These are phyloP conservation scores for Candida mesenterica DNA, from an alignment of 1,139 yeast species.

Conservation along the genomic window DNA sequence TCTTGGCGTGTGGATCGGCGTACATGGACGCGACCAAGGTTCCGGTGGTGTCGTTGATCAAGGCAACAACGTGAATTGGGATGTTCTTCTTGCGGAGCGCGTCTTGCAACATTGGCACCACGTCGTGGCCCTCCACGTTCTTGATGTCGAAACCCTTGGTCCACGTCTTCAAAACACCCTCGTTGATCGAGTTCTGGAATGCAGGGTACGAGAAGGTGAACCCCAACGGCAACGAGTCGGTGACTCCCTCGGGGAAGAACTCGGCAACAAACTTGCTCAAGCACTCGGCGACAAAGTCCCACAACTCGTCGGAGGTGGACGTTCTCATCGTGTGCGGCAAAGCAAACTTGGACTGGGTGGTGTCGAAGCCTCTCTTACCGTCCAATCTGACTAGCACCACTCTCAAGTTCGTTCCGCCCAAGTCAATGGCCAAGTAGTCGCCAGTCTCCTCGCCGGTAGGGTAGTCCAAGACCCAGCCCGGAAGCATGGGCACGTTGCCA, in stretches of 20 bases:
- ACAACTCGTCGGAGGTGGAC: slow-evolving; percentile 72
- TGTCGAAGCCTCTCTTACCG: slow-evolving; percentile 77
- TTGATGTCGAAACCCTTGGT: slow-evolving; percentile 96
- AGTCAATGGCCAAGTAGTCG: slow-evolving; percentile 85
- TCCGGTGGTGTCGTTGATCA: slow-evolving; percentile 96
- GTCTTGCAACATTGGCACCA: slow-evolving; percentile 83
- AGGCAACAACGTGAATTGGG: slow-evolving; percentile 85
- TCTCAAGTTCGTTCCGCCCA: slow-evolving; percentile 94
- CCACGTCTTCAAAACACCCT: slow-evolving; percentile 92
- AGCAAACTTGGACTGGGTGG: slow-evolving; percentile 77
- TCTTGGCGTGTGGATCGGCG: slow-evolving; percentile 81
- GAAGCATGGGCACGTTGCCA: slow-evolving; percentile 93
- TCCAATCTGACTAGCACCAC: slow-evolving; percentile 80
- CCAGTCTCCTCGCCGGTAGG: slow-evolving; percentile 93
- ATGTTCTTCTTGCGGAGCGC: slow-evolving; percentile 64
- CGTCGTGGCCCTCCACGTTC: slow-evolving; percentile 93
- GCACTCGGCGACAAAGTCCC: slow-evolving; percentile 83
- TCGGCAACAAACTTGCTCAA: slow-evolving; percentile 62
- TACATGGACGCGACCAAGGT: slow-evolving; percentile 95
- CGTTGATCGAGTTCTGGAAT: slow-evolving; percentile 76
- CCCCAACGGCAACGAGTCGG: slow-evolving; percentile 67
- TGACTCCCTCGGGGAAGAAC: slow-evolving; percentile 61
- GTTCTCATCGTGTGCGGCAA: slow-evolving; percentile 77
- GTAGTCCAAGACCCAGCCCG: slow-evolving; percentile 92
- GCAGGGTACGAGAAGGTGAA: slow-evolving; percentile 96